Base-by-base conservation (phyloP, 179 eudicot genomes). In the Spinacia oleracea region DNA sequence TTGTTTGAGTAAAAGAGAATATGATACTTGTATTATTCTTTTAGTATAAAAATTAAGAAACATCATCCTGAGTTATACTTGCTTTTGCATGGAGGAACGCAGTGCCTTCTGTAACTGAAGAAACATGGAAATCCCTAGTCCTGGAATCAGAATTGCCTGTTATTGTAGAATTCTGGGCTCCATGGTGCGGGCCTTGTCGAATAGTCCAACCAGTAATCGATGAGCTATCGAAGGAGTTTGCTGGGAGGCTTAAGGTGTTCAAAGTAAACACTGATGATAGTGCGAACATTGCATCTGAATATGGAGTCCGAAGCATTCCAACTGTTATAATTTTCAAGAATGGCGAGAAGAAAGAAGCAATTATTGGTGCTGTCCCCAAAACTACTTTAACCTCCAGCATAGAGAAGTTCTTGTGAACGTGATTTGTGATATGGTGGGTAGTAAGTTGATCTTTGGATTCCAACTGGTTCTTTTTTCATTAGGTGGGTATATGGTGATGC, bases 131-230 rank as follows among this genome's bases (percentile, higher is more conserved):
- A 65, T 82, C 88, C 32, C 86, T 80, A 11, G 98, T 95, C 5
- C 71, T 95, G 20, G 97, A 85, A 55, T 85, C 86, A 2, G 87
- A 85, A 14, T 63, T 76, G 23, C 93, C 97, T 0, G 97, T 89
- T 46, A 80, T 93, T 69, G 97, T 95, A 15, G 98, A 93, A 76
- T 95, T 95, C 77, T 95, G 97, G 97, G 97, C 97, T 51, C 97
- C 98, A 38, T 93, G 97, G 98, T 95, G 98, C 27, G 98, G 98
- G 50, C 98, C 98, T 9, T 95, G 98, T 87, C 89, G 97, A 65
- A 93, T 95, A 88, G 91, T 95, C 76, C 88, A 89, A 29, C 97
- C 98, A 18, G 81, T 90, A 23, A 88, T 95, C 4, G 89, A 95
- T 51, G 97, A 93, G 77, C 74, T 95, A 69, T 90, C 98, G 40